A percentile compares a stretch with the other conserved stretches of the same genome.
Evolutionary conservation across 2,329 filamentous ascomycete genomes (phyloP).

Genomic region (Fulvia fulva): DNA sequence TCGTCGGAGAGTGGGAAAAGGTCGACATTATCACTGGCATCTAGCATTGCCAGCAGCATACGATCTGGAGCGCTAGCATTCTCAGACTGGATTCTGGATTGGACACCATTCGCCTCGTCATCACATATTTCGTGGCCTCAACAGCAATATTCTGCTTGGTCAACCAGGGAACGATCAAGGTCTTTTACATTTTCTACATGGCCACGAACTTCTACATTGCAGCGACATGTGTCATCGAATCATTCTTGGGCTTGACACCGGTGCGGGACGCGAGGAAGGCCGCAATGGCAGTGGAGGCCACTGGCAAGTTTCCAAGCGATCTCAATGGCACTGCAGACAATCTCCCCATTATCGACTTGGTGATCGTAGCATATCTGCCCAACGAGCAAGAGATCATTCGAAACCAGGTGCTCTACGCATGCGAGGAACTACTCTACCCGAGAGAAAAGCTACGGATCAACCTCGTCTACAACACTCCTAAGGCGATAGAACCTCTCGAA

Average conservation of each 20-base stretch:
- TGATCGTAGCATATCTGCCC: slow-evolving; percentile 50
- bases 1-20: slow-evolving; percentile 5
- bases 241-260: slow-evolving; percentile 31
- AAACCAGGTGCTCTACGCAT: slow-evolving; percentile 44
- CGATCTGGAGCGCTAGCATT: slow-evolving; percentile 17
- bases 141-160: slow-evolving; percentile 31
- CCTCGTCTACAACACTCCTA: slow-evolving; percentile 48
- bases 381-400: slow-evolving; percentile 51
- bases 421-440: slow-evolving; percentile 47
- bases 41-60: slow-evolving; percentile 10
- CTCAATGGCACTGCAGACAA: slow-evolving; percentile 28
- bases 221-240: slow-evolving; percentile 27
- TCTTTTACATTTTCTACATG: slow-evolving; percentile 35
- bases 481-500: slow-evolving; percentile 45
- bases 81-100: slow-evolving; percentile 31
- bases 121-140: slow-evolving; percentile 30
- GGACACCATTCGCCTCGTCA: slow-evolving; percentile 30
- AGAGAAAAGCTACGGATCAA: slow-evolving; percentile 46
- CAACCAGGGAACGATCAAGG: slow-evolving; percentile 25
- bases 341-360: slow-evolving; percentile 43
- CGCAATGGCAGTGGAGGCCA: slow-evolving; percentile 28
- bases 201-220: slow-evolving; percentile 32
- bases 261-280: slow-evolving; percentile 28
- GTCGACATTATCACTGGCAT: slow-evolving; percentile 13
- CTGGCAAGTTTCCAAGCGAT: slow-evolving; percentile 24